Percentiles rank a stretch among this genome's conserved stretches.
Conservation (phyloP, 805 yeast species). For the Yarrowia phangngaensis region DNA sequence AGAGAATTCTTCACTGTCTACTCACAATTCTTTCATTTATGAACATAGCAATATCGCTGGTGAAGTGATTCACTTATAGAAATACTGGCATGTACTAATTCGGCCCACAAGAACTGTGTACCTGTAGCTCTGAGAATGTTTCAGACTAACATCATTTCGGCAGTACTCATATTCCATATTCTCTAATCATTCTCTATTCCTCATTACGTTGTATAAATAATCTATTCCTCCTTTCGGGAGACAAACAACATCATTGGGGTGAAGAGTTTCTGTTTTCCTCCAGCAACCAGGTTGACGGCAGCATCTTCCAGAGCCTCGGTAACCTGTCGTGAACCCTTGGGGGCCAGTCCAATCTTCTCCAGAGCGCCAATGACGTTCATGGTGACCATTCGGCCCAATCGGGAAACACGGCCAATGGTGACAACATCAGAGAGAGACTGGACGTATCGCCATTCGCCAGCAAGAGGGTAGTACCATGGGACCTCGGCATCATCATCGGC, state of each 20-base stretch:
- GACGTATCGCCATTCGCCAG: conserved; percentile 88
- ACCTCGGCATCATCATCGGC: conserved; percentile 77
- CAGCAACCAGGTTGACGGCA: conserved; percentile 88
- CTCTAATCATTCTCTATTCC: background rate
- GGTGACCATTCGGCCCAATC: conserved; percentile 79
- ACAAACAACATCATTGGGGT: conserved; percentile 97
- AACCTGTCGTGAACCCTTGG: conserved; percentile 86
- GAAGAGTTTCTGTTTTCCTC: conserved; percentile 84
- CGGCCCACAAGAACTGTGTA: too few relatives aligned
- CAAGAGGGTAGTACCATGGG: conserved; percentile 97
- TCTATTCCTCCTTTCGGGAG: conserved; percentile 66
- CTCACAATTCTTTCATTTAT: too few relatives aligned
- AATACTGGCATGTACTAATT: background rate
- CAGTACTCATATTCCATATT: background rate
- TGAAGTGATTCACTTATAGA: background rate
- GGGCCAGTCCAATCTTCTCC: conserved; percentile 85
- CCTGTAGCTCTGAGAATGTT: too few relatives aligned
- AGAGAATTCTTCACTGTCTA: too few relatives aligned
- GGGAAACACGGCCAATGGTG: conserved; percentile 85
- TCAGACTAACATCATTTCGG: background rate
- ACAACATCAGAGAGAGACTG: conserved; percentile 73
- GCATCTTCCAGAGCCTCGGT: conserved; percentile 95
- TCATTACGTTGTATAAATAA: background rate
- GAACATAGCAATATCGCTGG: too few relatives aligned
- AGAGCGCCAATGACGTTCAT: conserved; percentile 73